These are phyloP conservation scores for Candida berthetii DNA, from an alignment of 805 yeast species.

Conservation along the genomic window DNA sequence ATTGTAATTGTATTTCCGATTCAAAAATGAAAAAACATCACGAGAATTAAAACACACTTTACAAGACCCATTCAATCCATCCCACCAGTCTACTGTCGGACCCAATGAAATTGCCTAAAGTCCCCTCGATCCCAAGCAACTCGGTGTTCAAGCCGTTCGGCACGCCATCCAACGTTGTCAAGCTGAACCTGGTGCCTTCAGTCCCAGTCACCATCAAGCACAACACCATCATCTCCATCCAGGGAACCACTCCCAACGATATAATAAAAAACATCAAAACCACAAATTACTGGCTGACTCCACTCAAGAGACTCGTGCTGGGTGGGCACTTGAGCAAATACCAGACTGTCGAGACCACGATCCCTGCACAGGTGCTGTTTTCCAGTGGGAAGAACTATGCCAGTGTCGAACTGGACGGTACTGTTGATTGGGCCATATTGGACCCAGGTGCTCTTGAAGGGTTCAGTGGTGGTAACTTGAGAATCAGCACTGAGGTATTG, in stretches of 20 bases:
- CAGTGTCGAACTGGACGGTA: conserved; percentile 44
- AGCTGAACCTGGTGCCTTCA: conserved; percentile 52
- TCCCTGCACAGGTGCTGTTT: conserved; percentile 37
- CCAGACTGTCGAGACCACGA: conserved; percentile 42
- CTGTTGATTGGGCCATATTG: conserved; percentile 57
- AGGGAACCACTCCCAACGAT: conserved; percentile 21
- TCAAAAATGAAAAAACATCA: not conserved
- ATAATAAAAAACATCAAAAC: conserved; percentile 6
- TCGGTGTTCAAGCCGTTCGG: conserved; percentile 39
- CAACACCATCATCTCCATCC: conserved; percentile 45
- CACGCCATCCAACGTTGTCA: conserved; percentile 39
- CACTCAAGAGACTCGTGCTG: conserved; percentile 34
- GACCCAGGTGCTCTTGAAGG: conserved; percentile 41
- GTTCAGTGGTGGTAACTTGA: conserved; percentile 46
- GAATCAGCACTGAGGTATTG: conserved; percentile 27
- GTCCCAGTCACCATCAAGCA: conserved; percentile 43
- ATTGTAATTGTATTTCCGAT: no score
- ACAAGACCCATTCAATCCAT: not conserved
- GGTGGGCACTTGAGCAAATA: conserved; percentile 41
- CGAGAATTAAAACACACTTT: not conserved
- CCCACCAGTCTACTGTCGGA: not conserved
- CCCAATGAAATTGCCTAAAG: not conserved
- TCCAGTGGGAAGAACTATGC: conserved; percentile 26
- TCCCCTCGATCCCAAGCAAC: conserved; percentile 2
- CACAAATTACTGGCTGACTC: conserved; percentile 18